phyloP scores from a whole-genome alignment of 805 yeast genomes.

The Lipomyces starkeyi region DNA sequence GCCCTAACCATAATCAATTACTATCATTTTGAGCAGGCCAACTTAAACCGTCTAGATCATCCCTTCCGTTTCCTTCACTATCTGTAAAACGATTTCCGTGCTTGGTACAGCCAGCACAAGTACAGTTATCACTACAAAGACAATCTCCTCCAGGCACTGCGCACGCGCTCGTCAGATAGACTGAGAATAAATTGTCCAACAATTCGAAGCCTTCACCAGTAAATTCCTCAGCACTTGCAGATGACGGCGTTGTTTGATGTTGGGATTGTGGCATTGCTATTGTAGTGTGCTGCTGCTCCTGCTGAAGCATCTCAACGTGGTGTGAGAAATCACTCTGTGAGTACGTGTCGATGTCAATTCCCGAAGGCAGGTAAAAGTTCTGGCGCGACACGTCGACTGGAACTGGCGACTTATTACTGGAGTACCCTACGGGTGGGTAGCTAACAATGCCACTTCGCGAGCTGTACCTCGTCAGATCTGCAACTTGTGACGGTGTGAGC shows the following conservation, averaged over 20 bases:
- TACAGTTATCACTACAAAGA: slow-evolving; percentile 37
- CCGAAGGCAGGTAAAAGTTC: not conserved
- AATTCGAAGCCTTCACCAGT: slow-evolving; percentile 2
- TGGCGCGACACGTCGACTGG: not conserved
- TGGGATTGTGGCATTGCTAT: not conserved
- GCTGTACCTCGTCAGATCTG: slow-evolving; percentile 20
- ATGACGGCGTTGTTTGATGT: not conserved
- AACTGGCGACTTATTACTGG: not conserved
- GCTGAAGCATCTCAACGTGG: not conserved
- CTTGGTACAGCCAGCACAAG: slow-evolving; percentile 39
- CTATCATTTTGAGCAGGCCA: not conserved
- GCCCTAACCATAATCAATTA: not conserved
- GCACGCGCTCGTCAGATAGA: slow-evolving; percentile 39
- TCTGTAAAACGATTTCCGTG: slow-evolving; percentile 21
- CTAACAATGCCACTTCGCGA: slow-evolving; percentile 26
- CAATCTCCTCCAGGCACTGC: slow-evolving; percentile 40
- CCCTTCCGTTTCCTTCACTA: not conserved
- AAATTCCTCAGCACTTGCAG: not conserved
- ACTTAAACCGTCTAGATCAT: not conserved
- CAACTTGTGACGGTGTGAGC: slow-evolving; percentile 20
- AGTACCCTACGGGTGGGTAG: slow-evolving; percentile 5
- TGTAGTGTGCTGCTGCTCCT: not conserved
- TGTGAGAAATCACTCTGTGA: not conserved
- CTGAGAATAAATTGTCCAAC: slow-evolving; percentile 35
- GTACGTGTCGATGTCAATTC: not conserved